Conservation (phyloP, 169 alveolate genomes). For the Plasmodium vivax region DNA sequence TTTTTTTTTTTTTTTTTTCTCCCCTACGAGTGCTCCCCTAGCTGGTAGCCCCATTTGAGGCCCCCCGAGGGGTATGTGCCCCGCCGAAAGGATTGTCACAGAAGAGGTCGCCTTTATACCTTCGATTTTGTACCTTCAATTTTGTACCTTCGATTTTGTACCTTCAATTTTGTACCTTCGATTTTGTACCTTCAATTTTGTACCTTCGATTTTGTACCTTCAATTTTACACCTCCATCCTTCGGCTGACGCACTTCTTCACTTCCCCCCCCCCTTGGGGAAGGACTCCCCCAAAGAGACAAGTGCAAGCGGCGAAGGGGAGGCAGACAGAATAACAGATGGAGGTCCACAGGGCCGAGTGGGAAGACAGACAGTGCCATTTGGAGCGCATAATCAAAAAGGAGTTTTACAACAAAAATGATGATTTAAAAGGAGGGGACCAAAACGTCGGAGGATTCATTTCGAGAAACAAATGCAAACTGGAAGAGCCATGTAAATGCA, state of each 20-base stretch:
- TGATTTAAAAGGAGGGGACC: neutral
- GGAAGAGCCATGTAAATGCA: conserved; percentile 13
- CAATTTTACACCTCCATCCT: neutral
- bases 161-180: neutral
- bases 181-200: neutral
- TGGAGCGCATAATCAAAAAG: conserved; percentile 56
- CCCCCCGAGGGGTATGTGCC: neutral
- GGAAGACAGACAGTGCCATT: conserved; percentile 40
- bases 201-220: no score
- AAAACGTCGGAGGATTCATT: conserved; percentile 38
- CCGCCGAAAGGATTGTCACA: neutral
- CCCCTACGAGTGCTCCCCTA: neutral
- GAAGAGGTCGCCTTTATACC: neutral
- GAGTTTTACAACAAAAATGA: conserved; percentile 15
- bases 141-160: no score
- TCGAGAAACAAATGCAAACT: neutral
- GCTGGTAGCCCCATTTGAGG: neutral
- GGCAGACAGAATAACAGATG: conserved; percentile 10
- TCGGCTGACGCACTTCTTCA: neutral
- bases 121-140: neutral
- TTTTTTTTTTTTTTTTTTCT: neutral
- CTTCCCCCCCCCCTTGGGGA: neutral
- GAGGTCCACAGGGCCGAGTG: neutral
- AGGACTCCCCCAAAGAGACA: neutral
- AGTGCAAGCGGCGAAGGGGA: neutral